Conservation (phyloP, 2,329 filamentous ascomycete genomes). For the Aureobasidium sp. region DNA sequence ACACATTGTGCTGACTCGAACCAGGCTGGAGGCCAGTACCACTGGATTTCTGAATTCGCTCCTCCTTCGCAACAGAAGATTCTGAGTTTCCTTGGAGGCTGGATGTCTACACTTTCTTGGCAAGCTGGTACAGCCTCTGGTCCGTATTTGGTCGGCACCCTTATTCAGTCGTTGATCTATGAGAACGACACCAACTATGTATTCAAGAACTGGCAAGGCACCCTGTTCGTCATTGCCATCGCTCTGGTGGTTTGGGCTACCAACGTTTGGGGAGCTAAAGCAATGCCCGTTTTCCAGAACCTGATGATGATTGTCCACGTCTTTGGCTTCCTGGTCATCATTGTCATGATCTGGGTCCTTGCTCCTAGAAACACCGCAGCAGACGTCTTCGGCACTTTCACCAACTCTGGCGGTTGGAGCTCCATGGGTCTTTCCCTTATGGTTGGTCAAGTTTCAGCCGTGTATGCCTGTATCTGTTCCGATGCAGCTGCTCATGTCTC, state of each 20-base stretch:
- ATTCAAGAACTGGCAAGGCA: conserved; percentile 40
- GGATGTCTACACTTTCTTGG: conserved; percentile 33
- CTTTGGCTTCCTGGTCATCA: conserved; percentile 46
- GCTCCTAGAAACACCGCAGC: conserved; percentile 35
- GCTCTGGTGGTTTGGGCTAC: conserved; percentile 40
- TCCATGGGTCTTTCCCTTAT: conserved; percentile 39
- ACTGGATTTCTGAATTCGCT: conserved; percentile 19
- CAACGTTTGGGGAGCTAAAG: conserved; percentile 32
- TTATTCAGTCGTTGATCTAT: conserved; percentile 33
- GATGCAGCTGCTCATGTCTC: conserved; percentile 6
- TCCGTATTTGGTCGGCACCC: conserved; percentile 30
- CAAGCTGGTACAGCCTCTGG: conserved; percentile 29
- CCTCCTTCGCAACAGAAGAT: conserved; percentile 18
- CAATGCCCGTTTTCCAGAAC: conserved; percentile 34
- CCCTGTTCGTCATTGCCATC: conserved; percentile 41
- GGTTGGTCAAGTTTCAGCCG: conserved; percentile 28
- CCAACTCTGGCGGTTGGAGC: conserved; percentile 40
- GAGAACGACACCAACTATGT: conserved; percentile 25
- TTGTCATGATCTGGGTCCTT: conserved; percentile 41
- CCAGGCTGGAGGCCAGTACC: conserved; percentile 24
- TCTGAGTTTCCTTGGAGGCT: conserved; percentile 24
- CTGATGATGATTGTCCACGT: conserved; percentile 40
- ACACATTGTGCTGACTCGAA: neutral
- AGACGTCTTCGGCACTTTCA: conserved; percentile 42
- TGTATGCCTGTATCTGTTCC: conserved; percentile 14